These are phyloP conservation scores for Pyricularia sp. DNA, from an alignment of 2,329 filamentous ascomycete species.

Conservation along the genomic window DNA sequence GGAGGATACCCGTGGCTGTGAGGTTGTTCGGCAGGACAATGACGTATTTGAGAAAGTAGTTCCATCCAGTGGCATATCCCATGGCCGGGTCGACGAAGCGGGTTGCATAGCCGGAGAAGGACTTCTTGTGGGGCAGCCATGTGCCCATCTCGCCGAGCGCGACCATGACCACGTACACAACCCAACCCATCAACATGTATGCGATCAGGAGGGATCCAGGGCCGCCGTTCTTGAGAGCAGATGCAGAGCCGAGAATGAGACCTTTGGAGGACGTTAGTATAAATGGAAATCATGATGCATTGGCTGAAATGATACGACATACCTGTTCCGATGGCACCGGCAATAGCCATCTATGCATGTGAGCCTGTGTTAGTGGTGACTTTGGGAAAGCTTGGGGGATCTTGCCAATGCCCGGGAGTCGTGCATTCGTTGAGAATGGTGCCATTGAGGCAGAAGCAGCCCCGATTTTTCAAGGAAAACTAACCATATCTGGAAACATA, in stretches of 20 bases:
- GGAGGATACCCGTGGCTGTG: slow-evolving; percentile 23
- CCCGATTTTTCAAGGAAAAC: neutral
- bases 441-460: neutral
- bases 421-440: neutral
- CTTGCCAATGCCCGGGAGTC: neutral
- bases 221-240: slow-evolving; percentile 33
- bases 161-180: slow-evolving; percentile 51
- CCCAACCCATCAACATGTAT: slow-evolving; percentile 28
- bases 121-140: slow-evolving; percentile 48
- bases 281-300: neutral
- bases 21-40: slow-evolving; percentile 25
- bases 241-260: slow-evolving; percentile 39
- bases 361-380: neutral
- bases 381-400: neutral
- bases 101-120: slow-evolving; percentile 51
- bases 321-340: slow-evolving; percentile 22
- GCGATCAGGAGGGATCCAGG: slow-evolving; percentile 24
- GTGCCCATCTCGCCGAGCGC: slow-evolving; percentile 58
- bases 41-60: slow-evolving; percentile 28
- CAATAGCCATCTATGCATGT: slow-evolving; percentile 19
- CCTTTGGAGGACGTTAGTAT: slow-evolving; percentile 9
- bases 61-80: slow-evolving; percentile 30
- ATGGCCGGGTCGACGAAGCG: slow-evolving; percentile 43
- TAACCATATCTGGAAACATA: neutral
- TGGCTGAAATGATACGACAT: neutral